Evolutionary conservation across 345 rosid genomes (phyloP), one percentile per base, ranked within the genome.

Genomic region (Camelina neglecta): DNA sequence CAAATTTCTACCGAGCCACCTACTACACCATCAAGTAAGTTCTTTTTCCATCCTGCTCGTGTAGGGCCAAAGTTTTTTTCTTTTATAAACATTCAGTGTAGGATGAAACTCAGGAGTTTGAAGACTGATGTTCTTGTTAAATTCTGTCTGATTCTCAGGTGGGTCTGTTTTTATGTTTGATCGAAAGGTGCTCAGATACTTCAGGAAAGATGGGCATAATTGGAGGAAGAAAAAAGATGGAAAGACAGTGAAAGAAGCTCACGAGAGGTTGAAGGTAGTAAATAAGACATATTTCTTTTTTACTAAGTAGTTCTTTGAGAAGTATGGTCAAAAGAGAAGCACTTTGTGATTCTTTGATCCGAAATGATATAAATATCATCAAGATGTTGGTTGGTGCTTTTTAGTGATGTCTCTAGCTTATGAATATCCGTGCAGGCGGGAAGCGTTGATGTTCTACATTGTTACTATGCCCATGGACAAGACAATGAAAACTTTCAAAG

Each of bases 171-270:
- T 93, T 80, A 88, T 91, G 63, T 93, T 89, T 76, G 93, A 93
- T 77, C 86, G 97, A 38, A 93, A 93, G 80, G 93, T 87, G 68
- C 82, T 91, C 54, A 86, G 98, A 78, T 93, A 91, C 87, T 93
- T 93, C 72, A 87, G 98, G 81, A 93, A 91, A 84, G 98, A 91
- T 47, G 98, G 98, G 20, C 98, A 91, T 80, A 91, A 82, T 64
- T 93, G 98, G 98, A 93, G 97, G 82, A 93, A 91, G 92, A 93
- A 89, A 68, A 88, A 75, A 76, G 97, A 93, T 85, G 98, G 97
- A 55, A 93, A 91, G 83, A 93, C 96, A 0, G 89, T 91, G 36
- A 93, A 88, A 82, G 97, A 93, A 87, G 97, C 93, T 77, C 98
- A 93, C 51, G 97, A 91, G 85, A 93, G 86, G 88, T 89, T 93